Conservation (phyloP, 108 stramenopile genomes). For the Aureococcus anophagefferens region DNA sequence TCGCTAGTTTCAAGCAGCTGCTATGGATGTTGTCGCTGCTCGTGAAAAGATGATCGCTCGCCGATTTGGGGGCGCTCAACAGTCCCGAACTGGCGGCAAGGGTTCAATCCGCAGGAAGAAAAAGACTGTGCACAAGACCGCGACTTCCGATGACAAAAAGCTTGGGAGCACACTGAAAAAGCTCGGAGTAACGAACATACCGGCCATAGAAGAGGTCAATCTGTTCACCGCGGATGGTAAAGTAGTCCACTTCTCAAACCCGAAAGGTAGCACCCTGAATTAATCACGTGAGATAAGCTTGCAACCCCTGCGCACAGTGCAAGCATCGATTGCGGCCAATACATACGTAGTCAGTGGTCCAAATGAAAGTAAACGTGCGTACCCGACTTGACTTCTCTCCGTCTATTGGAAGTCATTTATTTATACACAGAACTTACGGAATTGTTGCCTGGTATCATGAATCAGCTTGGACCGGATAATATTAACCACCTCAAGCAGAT, state of each 20-base stretch:
- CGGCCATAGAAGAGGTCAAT: constrained; percentile 95
- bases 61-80: constrained; percentile 70
- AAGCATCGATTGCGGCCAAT: constrained; percentile 88
- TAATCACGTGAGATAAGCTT: too few species aligned
- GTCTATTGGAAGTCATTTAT: too few species aligned
- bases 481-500: constrained; percentile 63
- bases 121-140: constrained; percentile 67
- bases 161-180: constrained; percentile 81
- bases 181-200: constrained; percentile 91
- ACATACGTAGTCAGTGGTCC: constrained; percentile 90
- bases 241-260: constrained; percentile 89
- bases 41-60: constrained; percentile 77
- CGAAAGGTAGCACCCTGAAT: constrained; percentile 44
- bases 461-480: constrained; percentile 89
- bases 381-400: too few species aligned
- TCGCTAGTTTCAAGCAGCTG: too few species aligned
- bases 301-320: constrained; percentile 35
- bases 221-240: constrained; percentile 95
- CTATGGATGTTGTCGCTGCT: constrained; percentile 62
- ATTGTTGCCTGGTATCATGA: constrained; percentile 84
- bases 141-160: constrained; percentile 87
- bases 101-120: constrained; percentile 73
- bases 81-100: constrained; percentile 67
- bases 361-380: constrained; percentile 64
- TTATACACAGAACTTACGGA: constrained; percentile 58